Evolutionary conservation across 495 filamentous ascomycete species (phyloP), one percentile per base, ranked within the genome.

Genomic region (Xylaria nigripes): DNA sequence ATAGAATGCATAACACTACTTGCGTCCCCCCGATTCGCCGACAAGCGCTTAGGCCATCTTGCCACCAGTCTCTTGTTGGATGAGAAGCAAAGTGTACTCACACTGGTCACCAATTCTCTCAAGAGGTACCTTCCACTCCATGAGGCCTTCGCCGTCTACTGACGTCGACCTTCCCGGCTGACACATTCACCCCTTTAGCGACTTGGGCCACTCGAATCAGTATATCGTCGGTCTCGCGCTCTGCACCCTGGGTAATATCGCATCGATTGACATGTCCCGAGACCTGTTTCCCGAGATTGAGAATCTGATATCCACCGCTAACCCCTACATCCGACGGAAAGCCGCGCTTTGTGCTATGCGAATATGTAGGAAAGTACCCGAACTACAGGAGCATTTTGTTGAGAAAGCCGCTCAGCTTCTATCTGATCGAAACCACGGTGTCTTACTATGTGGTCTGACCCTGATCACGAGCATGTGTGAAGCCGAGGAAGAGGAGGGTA

Each of bases 331-430:
- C 64, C 84, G 92, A 46, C 82, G 93, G 46, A 98, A 98, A 77
- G 93, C 94, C 30, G 94, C 93, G 6, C 79, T 98, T n/a, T 98
- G 93, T 69, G 93, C 93, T n/a, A 98, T 98, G 94, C 81, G 94
- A 36, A 95, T 98, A 73, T 96, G 90, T 72, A 84, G 90, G 59
- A 98, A 98, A 70, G 94, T 97, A 40, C 93, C 93, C 6, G 93
- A 98, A 65, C 77, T 98, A 32, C 89, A 96, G 71, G 93, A 98
- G 63, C 90, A 98, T 68, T 98, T 97, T 63, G 63, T 96, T 23
- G 94, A 97, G 54, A 96, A 96, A 69, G 86, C 90, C 24, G 86
- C 93, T 58, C 78, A 85, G 19, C 76, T 98, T n/a, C 71, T 98
- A 10, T 86, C 86, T 22, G 93, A 98, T 65, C 67, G 80, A 59